Conservation (phyloP, 306 rosid genomes). For the Urtica urens region DNA sequence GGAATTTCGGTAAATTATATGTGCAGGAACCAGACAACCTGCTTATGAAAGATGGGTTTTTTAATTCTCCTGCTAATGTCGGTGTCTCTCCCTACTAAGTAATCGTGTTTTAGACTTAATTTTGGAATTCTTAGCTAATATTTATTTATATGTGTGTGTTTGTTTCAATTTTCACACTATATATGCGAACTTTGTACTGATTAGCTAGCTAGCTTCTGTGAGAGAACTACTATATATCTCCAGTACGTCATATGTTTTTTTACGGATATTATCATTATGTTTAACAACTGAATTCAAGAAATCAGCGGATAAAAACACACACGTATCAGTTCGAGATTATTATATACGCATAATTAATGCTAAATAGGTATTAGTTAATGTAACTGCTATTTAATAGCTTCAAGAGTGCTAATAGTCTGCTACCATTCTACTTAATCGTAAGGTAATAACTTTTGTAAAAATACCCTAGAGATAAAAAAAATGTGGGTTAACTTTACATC, state of each 20-base stretch:
- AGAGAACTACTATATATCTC: not conserved
- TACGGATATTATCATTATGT: too few species aligned
- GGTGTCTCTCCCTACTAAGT: slow-evolving; percentile 77
- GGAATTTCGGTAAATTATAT: slow-evolving; percentile 1
- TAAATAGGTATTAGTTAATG: too few species aligned
- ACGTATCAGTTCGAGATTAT: too few species aligned
- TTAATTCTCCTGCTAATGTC: slow-evolving; percentile 35
- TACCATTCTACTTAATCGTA: too few species aligned
- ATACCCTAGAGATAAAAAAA: too few species aligned
- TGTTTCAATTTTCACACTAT: not conserved
- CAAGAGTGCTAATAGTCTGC: too few species aligned
- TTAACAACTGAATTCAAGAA: too few species aligned
- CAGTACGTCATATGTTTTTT: not conserved
- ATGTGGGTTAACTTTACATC: too few species aligned
- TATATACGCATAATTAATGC: too few species aligned
- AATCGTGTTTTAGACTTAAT: slow-evolving; percentile 14
- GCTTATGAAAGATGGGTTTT: slow-evolving; percentile 63
- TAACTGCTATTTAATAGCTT: too few species aligned
- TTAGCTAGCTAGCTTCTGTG: slow-evolving; percentile 1
- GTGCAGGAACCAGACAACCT: slow-evolving; percentile 73
- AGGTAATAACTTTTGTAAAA: too few species aligned
- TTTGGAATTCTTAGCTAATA: not conserved
- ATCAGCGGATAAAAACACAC: too few species aligned
- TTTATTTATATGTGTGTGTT: not conserved
- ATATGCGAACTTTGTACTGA: not conserved